phyloP scores from a whole-genome alignment of 352 stramenopile species.

The Phytopythium boreale region DNA sequence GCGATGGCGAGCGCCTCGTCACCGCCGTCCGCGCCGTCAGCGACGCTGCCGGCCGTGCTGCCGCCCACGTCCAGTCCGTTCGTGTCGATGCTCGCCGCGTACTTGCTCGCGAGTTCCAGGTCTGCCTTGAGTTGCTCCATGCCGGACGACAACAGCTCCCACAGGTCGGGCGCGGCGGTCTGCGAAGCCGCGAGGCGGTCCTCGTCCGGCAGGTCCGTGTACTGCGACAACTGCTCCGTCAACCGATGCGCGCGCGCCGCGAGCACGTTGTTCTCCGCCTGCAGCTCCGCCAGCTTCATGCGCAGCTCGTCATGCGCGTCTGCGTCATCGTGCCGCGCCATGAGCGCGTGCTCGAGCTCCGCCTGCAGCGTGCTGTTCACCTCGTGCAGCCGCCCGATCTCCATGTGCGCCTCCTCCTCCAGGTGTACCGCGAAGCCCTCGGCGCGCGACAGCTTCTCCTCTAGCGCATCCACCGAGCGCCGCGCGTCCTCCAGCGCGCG shows the following conservation, averaged over 20 bases:
- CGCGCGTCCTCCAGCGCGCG: slow-evolving; percentile 53
- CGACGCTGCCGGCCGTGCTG: slow-evolving; percentile 22
- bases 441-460: slow-evolving; percentile 58
- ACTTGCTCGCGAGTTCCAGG: slow-evolving; percentile 84
- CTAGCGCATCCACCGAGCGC: slow-evolving; percentile 59
- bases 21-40: slow-evolving; percentile 31
- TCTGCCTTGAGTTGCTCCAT: slow-evolving; percentile 90
- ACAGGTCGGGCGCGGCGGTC: slow-evolving; percentile 68
- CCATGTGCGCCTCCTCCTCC: slow-evolving; percentile 59
- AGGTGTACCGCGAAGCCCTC: slow-evolving; percentile 60
- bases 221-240: slow-evolving; percentile 81
- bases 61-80: slow-evolving; percentile 10
- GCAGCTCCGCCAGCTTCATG: slow-evolving; percentile 69
- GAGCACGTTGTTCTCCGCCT: slow-evolving; percentile 86
- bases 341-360: slow-evolving; percentile 63
- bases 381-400: slow-evolving; percentile 57
- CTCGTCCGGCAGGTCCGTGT: slow-evolving; percentile 74
- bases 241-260: slow-evolving; percentile 71
- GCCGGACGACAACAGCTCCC: slow-evolving; percentile 80
- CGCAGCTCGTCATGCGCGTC: slow-evolving; percentile 61
- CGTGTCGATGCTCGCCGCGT: slow-evolving; percentile 76
- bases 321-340: slow-evolving; percentile 65
- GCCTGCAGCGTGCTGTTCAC: slow-evolving; percentile 55
- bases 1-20: slow-evolving; percentile 58
- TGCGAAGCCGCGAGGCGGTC: slow-evolving; percentile 54